Percentiles rank a stretch among this genome's conserved stretches.
phyloP scores from a whole-genome alignment of 495 filamentous ascomycete species.

The Paragyromitra xinjiangensis region DNA sequence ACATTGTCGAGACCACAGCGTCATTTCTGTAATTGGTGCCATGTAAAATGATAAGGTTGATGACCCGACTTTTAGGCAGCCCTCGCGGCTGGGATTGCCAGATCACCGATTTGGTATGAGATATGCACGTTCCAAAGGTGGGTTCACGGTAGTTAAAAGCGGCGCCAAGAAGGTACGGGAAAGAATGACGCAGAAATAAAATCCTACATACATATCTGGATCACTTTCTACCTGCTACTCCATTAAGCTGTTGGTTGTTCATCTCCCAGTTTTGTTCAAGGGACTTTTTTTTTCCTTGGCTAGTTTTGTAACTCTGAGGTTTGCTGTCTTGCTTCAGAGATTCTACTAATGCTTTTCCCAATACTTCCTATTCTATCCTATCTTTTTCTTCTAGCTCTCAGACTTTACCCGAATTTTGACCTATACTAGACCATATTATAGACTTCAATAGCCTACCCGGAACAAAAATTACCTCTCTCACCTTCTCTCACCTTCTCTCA shows the following conservation, averaged over 20 bases:
- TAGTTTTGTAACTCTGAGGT: background rate
- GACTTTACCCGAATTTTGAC: too few relatives aligned
- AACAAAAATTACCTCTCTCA: too few relatives aligned
- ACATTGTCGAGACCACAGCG: background rate
- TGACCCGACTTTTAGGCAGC: background rate
- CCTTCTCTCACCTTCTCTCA: too few relatives aligned
- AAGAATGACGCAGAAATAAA: background rate
- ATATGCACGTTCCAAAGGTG: background rate
- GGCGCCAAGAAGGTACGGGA: background rate
- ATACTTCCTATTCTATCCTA: background rate
- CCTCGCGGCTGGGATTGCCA: background rate
- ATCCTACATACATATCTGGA: background rate
- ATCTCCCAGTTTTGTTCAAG: background rate
- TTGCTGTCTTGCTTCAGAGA: background rate
- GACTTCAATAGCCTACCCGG: too few relatives aligned
- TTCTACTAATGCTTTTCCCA: background rate
- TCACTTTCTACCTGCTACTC: background rate
- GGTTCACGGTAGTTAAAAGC: background rate
- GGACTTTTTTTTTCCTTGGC: background rate
- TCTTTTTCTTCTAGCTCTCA: too few relatives aligned
- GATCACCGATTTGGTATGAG: background rate
- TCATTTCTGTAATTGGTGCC: background rate
- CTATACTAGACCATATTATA: too few relatives aligned
- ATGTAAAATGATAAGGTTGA: background rate
- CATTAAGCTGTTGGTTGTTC: background rate